Evolutionary conservation across 2,329 filamentous ascomycete species (phyloP).

Genomic region (Trichoderma hamatum): DNA sequence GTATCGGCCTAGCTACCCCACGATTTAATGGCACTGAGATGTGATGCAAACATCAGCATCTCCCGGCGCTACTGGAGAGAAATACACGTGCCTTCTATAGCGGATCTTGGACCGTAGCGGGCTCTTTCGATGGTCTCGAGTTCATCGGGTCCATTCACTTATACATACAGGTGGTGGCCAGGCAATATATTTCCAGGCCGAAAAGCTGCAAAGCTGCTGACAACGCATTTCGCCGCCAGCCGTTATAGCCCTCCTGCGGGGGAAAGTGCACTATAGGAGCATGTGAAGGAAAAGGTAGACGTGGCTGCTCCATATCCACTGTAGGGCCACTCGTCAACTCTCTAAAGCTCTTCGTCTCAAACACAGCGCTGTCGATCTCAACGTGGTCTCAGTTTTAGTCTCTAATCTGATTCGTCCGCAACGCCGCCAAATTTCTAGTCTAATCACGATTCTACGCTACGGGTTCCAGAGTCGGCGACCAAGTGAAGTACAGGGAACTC

Average conservation of each 20-base stretch:
- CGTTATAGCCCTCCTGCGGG: not conserved
- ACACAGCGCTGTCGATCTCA: slow-evolving; percentile 12
- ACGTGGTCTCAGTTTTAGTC: not conserved
- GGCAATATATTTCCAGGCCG: too few relatives aligned
- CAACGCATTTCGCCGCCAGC: not conserved
- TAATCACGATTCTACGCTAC: not conserved
- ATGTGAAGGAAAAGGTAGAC: not conserved
- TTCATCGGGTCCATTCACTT: not conserved
- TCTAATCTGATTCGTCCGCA: slow-evolving; percentile 5
- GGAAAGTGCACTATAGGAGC: not conserved
- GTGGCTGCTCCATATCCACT: not conserved
- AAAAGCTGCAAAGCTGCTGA: not conserved
- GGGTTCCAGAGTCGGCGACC: slow-evolving; percentile 24
- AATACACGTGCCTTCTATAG: not conserved
- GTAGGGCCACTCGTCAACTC: not conserved
- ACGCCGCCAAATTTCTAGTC: not conserved
- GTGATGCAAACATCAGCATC: not conserved
- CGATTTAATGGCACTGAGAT: not conserved
- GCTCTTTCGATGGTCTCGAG: not conserved
- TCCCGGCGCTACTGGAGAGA: not conserved
- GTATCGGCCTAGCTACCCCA: not conserved
- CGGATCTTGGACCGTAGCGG: not conserved
- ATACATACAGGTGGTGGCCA: not conserved
- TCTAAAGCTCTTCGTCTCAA: not conserved
- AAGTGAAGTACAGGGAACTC: not conserved